Evolutionary conservation across 2,329 filamentous ascomycete species (phyloP), one percentile per base, ranked within the genome.

Genomic region (Paraphoma chrysanthemicola): DNA sequence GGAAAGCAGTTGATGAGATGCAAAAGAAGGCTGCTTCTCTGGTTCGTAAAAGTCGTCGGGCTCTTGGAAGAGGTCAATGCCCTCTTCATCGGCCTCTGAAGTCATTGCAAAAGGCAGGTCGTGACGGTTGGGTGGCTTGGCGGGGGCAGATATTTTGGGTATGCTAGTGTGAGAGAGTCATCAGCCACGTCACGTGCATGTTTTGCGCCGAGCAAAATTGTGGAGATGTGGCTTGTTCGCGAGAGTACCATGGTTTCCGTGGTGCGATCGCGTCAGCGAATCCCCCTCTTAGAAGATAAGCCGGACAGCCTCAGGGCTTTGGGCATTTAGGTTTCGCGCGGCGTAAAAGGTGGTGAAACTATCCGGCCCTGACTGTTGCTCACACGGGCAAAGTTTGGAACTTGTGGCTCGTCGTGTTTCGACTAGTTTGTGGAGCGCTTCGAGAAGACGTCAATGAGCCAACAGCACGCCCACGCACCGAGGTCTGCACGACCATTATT

Each of bases 1-100:
- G 36, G 85, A 86, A 54, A 86, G 80, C 73, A 94, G 85, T 18
- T 83, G 86, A 80, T 96, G 90, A 43, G 86, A 84, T 60, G 90
- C 87, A 59, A 86, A 87, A 2, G 90, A 94, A 7, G 92, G 88
- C 46, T 89, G 85, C 46, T 91, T 90, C 45, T 92, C 88, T 0
- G 92, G 88, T 45, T 90, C 86, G 73, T 92, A 95, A 80, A 86
- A 97, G 71, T 87, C 91, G 52, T 87, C 85, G 6, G 93, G 93
- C 63, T 96, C 93, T 51, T 89, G 80, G 80, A 97, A 96, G 63
- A 96, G 81, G 71, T 80, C 78, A 50, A 81, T 66, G 38, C 74
- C 77, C 31, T 70, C 75, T 6, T 77, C 73, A 14, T 76, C 73
- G 23, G 64, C 57, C 41, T 72, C 71, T 57, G 68, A 68, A 44